Evolutionary conservation across 2,329 filamentous ascomycete species (phyloP), one percentile per base, ranked within the genome.

Genomic region (Thermothelomyces thermophilus): DNA sequence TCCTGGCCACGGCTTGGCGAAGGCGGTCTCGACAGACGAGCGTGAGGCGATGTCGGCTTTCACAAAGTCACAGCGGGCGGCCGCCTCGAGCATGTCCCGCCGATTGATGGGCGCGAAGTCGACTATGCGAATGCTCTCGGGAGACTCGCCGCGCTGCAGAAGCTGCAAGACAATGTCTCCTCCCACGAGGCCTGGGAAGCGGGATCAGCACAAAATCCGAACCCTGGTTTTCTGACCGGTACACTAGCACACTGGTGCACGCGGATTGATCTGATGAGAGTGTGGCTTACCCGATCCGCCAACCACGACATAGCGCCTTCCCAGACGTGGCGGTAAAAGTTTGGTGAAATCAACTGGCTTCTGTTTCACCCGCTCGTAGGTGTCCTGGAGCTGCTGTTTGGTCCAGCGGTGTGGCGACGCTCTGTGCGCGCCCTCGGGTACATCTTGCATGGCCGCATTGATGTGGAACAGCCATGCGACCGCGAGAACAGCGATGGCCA

Each of bases 111-210:
- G 59, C 13, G 67, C 67, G 49, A 77, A 69, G 60, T 82, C 79
- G 41, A 80, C 53, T 47, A 80, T 72, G 10, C 78, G 75, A 53
- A 82, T 75, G 26, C 72, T 70, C 34, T 68, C 60, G 1, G 76
- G 70, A 3, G 69, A 64, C 40, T 77, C 73, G 10, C 78, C 78
- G 5, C 73, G 74, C 17, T 70, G 68, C 9, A 80, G 66, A 8
- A 81, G 71, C 53, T 79, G 73, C 8, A 73, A 64, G 10, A 77
- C 72, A 30, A 81, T 73, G 61, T 73, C 74, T 28, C 75, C 72
- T 3, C 77, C 78, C 2, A 81, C 74, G 28, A 80, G 70, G 5
- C 77, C 76, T 77, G 16, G 26, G 6, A 19, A 28, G 26, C n/a
- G 11, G 13, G 33, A 41, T 55, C 9, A 55, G 51, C 37, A 31